Conservation (phyloP, 192 early-diverging fungal genomes). For the Irineochytrium annulatum region DNA sequence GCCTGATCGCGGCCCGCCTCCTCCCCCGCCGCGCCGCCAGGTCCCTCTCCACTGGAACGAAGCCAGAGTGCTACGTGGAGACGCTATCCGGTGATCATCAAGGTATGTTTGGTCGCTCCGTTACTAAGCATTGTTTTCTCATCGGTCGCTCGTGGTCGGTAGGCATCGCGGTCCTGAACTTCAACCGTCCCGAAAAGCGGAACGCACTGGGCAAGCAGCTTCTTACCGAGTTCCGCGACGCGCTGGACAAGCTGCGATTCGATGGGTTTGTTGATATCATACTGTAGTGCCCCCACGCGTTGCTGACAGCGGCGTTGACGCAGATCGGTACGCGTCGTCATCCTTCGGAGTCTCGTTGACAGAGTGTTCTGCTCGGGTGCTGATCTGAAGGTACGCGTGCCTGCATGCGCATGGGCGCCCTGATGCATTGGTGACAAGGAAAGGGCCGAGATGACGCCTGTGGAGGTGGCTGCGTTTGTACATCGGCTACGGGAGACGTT, state of each 20-base stretch:
- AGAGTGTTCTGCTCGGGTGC: conserved; percentile 93
- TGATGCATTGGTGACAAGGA: conserved; percentile 49
- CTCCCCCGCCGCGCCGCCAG: neutral
- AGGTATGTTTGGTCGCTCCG: neutral
- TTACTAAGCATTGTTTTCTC: neutral
- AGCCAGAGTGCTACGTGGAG: conserved; percentile 1
- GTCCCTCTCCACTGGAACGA: neutral
- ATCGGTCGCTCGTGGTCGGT: neutral
- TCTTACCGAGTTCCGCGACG: conserved; percentile 62
- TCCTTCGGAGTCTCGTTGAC: conserved; percentile 73
- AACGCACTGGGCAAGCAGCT: conserved; percentile 87
- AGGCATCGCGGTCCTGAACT: conserved; percentile 77
- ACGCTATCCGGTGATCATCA: neutral
- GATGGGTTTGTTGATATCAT: conserved; percentile 43
- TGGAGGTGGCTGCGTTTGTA: conserved; percentile 81
- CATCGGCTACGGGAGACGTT: conserved; percentile 71
- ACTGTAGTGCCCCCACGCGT: neutral
- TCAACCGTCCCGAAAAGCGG: conserved; percentile 80
- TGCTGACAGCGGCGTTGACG: conserved; percentile 2
- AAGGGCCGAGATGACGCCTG: conserved; percentile 68
- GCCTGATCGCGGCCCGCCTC: too few relatives aligned
- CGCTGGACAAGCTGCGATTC: conserved; percentile 61
- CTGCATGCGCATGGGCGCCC: too few relatives aligned
- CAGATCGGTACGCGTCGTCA: conserved; percentile 69
- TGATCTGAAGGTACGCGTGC: conserved; percentile 71